Evolutionary conservation across 257 asterid genomes (phyloP), one percentile per base, ranked within the genome.

Genomic region (Eustoma russellianum): DNA sequence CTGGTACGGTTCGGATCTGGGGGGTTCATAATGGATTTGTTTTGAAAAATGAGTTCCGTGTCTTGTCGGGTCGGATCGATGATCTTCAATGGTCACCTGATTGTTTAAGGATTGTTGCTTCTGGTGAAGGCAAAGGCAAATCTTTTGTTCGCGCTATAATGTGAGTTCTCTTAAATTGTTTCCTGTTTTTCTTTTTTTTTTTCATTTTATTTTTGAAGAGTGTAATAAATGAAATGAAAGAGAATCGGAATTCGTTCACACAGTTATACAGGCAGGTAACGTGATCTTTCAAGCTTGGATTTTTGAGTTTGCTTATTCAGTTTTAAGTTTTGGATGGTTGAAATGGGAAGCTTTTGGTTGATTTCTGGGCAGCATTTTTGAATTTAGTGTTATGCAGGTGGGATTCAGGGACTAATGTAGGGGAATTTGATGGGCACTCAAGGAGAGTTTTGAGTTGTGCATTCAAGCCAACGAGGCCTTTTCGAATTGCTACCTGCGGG

Each of bases 51-150:
- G 97, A 88, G 79, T 92, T 77, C 69, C 80, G 94, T 28, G 97
- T 92, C 6, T 79, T 92, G 3, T 79, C 98, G 33, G 95, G 97
- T 40, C 80, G 98, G 94, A 82, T 91, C 80, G 98, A 91, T 56
- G 98, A 91, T 62, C 89, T 91, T 57, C 96, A 87, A 69, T 91
- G 98, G 98, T 87, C 97, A 0, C 75, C 93, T 16, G 98, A 91
- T 65, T 70, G 90, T 7, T 53, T 75, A 66, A 79, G 98, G 56
- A 91, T 91, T 65, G 97, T 91, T 13, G 98, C 94, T 1, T 85
- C 79, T 41, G 97, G 98, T 4, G 98, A 91, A 17, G 95, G 98
- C 45, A 91, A 91, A 68, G 98, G 97, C 2, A 91, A 71, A 59
- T 80, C 98, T 17, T 60, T 91, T 3, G 93, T 87, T 67, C 98